Conservation (phyloP, 2,329 filamentous ascomycete genomes). For the Biscogniauxia mediterranea region DNA sequence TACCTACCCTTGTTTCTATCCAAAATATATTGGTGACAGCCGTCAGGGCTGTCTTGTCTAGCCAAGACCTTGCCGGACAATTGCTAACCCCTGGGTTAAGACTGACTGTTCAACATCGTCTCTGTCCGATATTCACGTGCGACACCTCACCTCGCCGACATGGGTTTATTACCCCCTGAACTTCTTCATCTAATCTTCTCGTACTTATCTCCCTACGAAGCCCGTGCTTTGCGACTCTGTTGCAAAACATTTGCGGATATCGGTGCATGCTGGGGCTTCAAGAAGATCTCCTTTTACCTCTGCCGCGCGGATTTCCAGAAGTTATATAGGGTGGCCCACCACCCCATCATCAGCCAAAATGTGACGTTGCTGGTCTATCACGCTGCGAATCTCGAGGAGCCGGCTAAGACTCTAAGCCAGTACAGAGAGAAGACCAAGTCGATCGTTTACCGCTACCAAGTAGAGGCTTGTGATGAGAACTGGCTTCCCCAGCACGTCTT, state of each 20-base stretch:
- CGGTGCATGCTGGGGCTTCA: constrained; percentile 6
- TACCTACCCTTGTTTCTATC: too few species aligned
- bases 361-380: constrained; percentile 8
- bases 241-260: constrained; percentile 9
- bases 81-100: too few species aligned
- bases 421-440: background rate
- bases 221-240: constrained; percentile 7
- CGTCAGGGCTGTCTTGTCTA: too few species aligned
- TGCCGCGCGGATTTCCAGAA: constrained; percentile 6
- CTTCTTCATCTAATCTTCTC: constrained; percentile 5
- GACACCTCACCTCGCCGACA: background rate
- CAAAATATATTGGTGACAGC: too few species aligned
- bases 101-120: background rate
- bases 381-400: background rate
- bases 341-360: constrained; percentile 10
- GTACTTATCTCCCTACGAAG: constrained; percentile 4
- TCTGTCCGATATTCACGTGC: too few species aligned
- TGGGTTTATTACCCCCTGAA: constrained; percentile 2
- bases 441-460: background rate
- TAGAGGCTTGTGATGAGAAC: background rate
- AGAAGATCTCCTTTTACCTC: constrained; percentile 2
- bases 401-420: background rate
- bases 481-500: constrained; percentile 2
- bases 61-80: too few species aligned
- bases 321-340: constrained; percentile 3